A percentile compares a stretch with the other conserved stretches of the same genome.
These are phyloP conservation scores for Arthonia radiata DNA, from an alignment of 495 filamentous ascomycete species.

Conservation along the genomic window DNA sequence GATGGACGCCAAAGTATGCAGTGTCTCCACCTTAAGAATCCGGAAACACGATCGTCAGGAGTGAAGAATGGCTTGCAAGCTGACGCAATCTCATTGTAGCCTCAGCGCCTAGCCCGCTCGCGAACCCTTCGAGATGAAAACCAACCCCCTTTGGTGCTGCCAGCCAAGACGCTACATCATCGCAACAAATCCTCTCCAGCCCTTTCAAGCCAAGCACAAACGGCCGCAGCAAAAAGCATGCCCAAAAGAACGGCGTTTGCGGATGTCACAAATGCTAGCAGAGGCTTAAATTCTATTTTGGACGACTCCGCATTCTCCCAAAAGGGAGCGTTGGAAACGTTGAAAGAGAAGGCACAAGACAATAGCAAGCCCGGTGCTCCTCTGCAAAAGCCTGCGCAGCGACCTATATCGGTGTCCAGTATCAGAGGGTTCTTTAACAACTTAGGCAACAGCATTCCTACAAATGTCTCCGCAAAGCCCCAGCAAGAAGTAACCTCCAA, in stretches of 20 bases:
- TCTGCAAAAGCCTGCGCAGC: conserved; percentile 38
- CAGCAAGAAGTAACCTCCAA: conserved; percentile 10
- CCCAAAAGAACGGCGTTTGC: conserved; percentile 50
- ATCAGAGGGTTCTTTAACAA: conserved; percentile 22
- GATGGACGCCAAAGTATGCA: conserved; percentile 19
- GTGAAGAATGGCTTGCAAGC: conserved; percentile 5
- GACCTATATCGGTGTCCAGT: conserved; percentile 26
- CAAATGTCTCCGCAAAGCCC: conserved; percentile 14
- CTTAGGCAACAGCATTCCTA: conserved; percentile 11
- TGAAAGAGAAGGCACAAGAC: conserved; percentile 19
- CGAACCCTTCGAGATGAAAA: conserved; percentile 49
- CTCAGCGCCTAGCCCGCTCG: conserved; percentile 39
- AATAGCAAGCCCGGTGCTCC: conserved; percentile 16
- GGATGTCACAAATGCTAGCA: conserved; percentile 52
- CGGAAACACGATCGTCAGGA: conserved; percentile 8
- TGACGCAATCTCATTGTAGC: conserved; percentile 23
- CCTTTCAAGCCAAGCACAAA: conserved; percentile 26
- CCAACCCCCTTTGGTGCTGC: conserved; percentile 30
- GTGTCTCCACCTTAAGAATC: conserved; percentile 8
- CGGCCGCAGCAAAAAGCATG: conserved; percentile 30
- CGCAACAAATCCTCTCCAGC: conserved; percentile 61
- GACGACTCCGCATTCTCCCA: conserved; percentile 23
- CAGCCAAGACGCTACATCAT: conserved; percentile 39
- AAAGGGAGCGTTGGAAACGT: conserved; percentile 16
- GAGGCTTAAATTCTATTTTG: conserved; percentile 18